Base-by-base conservation (phyloP, 208 protist genomes). In the Leishmania major region DNA sequence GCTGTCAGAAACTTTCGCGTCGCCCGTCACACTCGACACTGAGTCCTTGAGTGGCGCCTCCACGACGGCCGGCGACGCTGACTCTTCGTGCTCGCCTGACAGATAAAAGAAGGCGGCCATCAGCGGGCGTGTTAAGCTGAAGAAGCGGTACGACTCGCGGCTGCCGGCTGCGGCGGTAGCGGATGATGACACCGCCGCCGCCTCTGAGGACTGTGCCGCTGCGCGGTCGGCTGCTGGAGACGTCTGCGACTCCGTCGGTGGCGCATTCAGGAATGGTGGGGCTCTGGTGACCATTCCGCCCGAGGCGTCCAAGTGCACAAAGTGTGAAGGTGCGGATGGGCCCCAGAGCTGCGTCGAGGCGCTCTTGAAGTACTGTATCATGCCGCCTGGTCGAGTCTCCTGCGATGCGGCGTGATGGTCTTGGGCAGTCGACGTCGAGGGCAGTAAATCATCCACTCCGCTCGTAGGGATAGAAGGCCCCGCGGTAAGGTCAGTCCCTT, bases 71-170 rank as follows among this genome's bases (percentile, higher is more conserved):
- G 47, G 40, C 80, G 43, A 22, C 60, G 47, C 35, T 13, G 51
- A 28, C 10, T 17, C 57, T 25, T 70, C 62, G 43, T 57, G 8
- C 7, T 49, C 43, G 37, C 70, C 69, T 1, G 76, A 45, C n/a
- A 60, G 60, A 15, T 73, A 49, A 62, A 81, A 77, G 35, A 85
- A 47, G 47, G 81, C 81, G 5, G 45, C 57, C 76, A 81, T 73
- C 1, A 85, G 76, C 1, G 81, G 81, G 1, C 81, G 59, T 47
- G 76, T 80, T 7, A 85, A 71, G 37, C 59, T 81, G 19, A 85
- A 80, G 40, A 62, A 57, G n/a, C 45, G 77, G 13, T 67, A 28
- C 0, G 71, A 15, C 31, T 43, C 77, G 4, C 35, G 35, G 28
- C 51, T 28, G 3, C 45, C 47, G 15, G 6, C 64, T n/a, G 45